phyloP scores from a whole-genome alignment of 495 filamentous ascomycete genomes.

The Bombardia bombarda region DNA sequence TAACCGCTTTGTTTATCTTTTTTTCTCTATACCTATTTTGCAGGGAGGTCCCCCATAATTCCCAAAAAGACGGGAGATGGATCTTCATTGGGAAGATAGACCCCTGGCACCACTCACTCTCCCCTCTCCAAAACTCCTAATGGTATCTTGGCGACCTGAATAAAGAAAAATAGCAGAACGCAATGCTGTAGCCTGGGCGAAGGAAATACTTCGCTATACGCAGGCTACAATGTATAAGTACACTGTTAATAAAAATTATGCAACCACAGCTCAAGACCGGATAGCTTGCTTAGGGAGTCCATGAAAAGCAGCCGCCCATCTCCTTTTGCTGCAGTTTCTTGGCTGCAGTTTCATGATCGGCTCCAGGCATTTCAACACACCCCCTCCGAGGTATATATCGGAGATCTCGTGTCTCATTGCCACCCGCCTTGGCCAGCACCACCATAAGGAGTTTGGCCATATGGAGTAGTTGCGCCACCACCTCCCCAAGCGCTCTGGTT shows the following conservation, averaged over 20 bases:
- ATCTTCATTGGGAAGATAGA: not conserved
- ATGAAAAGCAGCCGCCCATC: too few relatives aligned
- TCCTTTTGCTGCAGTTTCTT: too few relatives aligned
- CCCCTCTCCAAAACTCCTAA: not conserved
- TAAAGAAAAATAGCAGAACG: not conserved
- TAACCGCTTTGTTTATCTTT: not conserved
- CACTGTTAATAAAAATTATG: too few relatives aligned
- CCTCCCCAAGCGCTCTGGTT: conserved; percentile 59
- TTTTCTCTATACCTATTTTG: not conserved
- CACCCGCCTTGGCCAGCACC: not conserved
- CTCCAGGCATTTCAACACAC: too few relatives aligned
- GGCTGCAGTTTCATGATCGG: too few relatives aligned
- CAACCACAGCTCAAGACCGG: too few relatives aligned
- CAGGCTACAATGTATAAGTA: too few relatives aligned
- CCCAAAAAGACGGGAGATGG: not conserved
- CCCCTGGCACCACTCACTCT: not conserved
- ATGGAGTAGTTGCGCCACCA: conserved; percentile 63
- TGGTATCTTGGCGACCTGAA: conserved; percentile 1
- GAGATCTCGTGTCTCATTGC: too few relatives aligned
- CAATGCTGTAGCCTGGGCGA: too few relatives aligned
- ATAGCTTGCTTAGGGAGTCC: too few relatives aligned
- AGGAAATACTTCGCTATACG: too few relatives aligned
- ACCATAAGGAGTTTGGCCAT: conserved; percentile 29
- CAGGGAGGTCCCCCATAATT: not conserved
- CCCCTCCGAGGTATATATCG: too few relatives aligned